Base-by-base conservation (phyloP, 768 basidiomycete species). In the Pisolithus tinctorius region DNA sequence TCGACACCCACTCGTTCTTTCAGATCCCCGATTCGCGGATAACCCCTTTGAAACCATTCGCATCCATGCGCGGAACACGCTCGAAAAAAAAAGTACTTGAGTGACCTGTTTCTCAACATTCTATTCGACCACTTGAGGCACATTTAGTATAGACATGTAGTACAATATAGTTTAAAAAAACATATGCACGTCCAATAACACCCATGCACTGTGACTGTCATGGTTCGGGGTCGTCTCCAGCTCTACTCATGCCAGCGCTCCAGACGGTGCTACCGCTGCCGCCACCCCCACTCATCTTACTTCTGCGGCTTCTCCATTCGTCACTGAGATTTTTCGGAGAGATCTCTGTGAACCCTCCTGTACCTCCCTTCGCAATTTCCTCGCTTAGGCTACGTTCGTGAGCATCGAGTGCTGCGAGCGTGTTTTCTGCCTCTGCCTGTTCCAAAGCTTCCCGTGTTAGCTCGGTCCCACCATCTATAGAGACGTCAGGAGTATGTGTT, bases 191-290 rank as follows among this genome's bases (percentile, higher is more conserved):
- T 43, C 23, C 30, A 14, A 31, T 29, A 37, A 25, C 7, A 26
- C 36, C 31, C 17, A 27, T 37, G 17, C 3, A 7, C 11, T 14
- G 16, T 16, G 25, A 23, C 40, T 14, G 55, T 60, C 55, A 71
- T 47, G 63, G 64, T 13, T 73, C 75, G 36, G 60, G 61, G 51
- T 72, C 68, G 40, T 82, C 79, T 41, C 72, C 82, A 26, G 77
- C 71, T 45, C 73, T 83, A 57, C 82, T 81, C 83, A 88, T 83
- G 30, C 88, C 88, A 47, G 88, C 88, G 63, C 89, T 91, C 84
- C 85, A 92, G 27, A 92, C 86, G 1, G 89, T 92, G 66, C 86
- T 87, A 36, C 80, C 79, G 55, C 84, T 85, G 7, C 83, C 85
- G 37, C 81, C 79, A 23, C 65, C 34, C 34, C 34, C 76, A 55